A percentile compares a stretch with the other conserved stretches of the same genome.
Evolutionary conservation across 2,329 filamentous ascomycete species (phyloP).

Genomic region (Metarhizium anisopliae): DNA sequence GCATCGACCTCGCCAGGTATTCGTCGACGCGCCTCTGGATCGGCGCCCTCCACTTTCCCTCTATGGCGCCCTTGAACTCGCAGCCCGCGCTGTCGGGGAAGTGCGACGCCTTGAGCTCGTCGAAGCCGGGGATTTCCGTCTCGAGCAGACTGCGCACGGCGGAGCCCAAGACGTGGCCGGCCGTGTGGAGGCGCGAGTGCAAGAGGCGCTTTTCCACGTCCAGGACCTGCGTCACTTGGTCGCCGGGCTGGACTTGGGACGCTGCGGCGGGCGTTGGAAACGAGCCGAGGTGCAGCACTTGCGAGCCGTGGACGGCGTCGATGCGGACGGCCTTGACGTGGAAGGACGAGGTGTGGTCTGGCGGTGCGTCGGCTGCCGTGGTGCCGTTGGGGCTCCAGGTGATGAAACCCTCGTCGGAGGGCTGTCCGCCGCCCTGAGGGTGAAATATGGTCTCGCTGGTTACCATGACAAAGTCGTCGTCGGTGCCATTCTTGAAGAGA

Average conservation of each 20-base stretch:
- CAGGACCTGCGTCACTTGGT: conserved; percentile 9
- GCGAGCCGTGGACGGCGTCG: conserved; percentile 8
- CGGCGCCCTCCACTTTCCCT: conserved; percentile 48
- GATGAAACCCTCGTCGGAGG: no score
- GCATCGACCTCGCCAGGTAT: conserved; percentile 44
- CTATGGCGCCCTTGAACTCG: conserved; percentile 60
- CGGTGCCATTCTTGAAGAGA: no score
- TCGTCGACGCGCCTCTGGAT: conserved; percentile 56
- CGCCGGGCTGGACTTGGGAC: conserved; percentile 28
- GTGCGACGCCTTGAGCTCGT: conserved; percentile 64
- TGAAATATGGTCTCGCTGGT: no score
- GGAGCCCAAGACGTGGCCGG: conserved; percentile 61
- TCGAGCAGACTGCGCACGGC: conserved; percentile 54
- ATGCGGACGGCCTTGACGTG: no score
- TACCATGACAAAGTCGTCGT: no score
- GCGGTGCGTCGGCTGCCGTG: no score
- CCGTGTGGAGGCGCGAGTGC: conserved; percentile 63
- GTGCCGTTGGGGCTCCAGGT: no score
- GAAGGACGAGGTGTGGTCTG: no score
- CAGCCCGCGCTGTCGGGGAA: conserved; percentile 58
- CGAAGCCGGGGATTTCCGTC: conserved; percentile 41
- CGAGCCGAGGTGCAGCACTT: conserved; percentile 57
- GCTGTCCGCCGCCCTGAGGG: no score
- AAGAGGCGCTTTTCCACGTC: conserved; percentile 48
- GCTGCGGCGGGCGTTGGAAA: conserved; percentile 28